Base-by-base conservation (phyloP, 768 basidiomycete genomes). In the Trametes punicea region DNA sequence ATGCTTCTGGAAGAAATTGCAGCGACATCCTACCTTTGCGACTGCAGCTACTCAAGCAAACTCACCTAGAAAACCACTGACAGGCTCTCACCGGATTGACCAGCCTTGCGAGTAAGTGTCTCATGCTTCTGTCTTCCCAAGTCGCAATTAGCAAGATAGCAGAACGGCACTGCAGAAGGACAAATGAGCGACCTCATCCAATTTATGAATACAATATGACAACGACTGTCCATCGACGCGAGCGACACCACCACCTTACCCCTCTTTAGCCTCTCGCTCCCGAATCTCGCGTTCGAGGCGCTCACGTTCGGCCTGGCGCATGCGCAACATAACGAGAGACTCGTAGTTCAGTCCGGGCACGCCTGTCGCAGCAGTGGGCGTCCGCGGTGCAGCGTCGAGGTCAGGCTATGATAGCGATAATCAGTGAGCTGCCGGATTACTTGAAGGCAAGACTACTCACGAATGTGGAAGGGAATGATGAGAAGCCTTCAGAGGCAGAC, bases 271-370 rank as follows among this genome's bases (percentile, higher is more conserved):
- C 62, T 91, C 89, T 50, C 81, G 78, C 65, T 88, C 87, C 34
- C 81, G 69, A 60, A 91, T 90, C 67, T 91, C 89, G 55, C 81
- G 75, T 67, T 93, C 91, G 23, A 94, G 67, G 40, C 86, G 75
- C 59, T 84, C 86, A 34, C 87, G 77, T 68, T 93, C 91, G 0
- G 90, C 89, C 65, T 93, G 88, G 31, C 90, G 77, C 67, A 94
- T 74, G 4, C 90, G 81, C 77, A 93, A 80, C 31, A 93, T 75
- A 0, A 89, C 93, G 56, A 92, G 65, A 2, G 85, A 82, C 70
- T 93, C 91, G 53, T 86, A 93, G 66, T 92, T 88, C 45, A 92
- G 62, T 2, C 79, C 80, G 10, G 74, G 64, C 15, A 61, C 65
- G 0, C 41, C 21, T 20, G 65, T 67, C n/a, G 63, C 38, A 16